A percentile compares a stretch with the other conserved stretches of the same genome.
These are phyloP conservation scores for Fusarium sulawesiense DNA, from an alignment of 2,329 filamentous ascomycete species.

Conservation along the genomic window DNA sequence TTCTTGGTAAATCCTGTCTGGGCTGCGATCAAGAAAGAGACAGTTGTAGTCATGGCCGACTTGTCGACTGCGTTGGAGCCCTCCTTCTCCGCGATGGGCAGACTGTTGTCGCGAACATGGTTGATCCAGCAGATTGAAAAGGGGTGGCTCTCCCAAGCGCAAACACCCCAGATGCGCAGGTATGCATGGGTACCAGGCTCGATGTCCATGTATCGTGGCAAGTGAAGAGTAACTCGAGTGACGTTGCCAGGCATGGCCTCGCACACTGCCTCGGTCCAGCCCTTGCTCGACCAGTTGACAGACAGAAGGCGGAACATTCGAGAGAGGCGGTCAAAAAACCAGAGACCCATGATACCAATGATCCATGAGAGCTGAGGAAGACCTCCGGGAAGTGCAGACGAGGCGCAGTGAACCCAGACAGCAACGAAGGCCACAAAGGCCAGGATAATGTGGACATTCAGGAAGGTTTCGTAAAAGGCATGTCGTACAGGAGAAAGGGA, in stretches of 20 bases:
- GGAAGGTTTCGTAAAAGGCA: conserved; percentile 97
- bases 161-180: conserved; percentile 74
- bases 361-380: conserved; percentile 81
- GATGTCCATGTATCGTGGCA: conserved; percentile 74
- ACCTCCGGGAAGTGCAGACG: conserved; percentile 71
- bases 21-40: conserved; percentile 88
- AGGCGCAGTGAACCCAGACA: conserved; percentile 81
- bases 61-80: conserved; percentile 54
- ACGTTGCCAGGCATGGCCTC: conserved; percentile 77
- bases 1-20: conserved; percentile 89
- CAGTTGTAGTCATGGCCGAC: conserved; percentile 61
- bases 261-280: conserved; percentile 72
- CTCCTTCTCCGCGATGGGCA: conserved; percentile 57
- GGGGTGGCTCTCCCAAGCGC: conserved; percentile 78
- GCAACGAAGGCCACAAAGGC: conserved; percentile 75
- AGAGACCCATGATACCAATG: conserved; percentile 78
- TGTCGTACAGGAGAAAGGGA: conserved; percentile 86
- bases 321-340: conserved; percentile 76
- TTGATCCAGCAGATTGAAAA: conserved; percentile 84
- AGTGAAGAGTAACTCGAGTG: conserved; percentile 75
- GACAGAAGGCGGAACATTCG: conserved; percentile 73
- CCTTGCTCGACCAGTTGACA: conserved; percentile 70
- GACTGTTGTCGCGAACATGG: conserved; percentile 57
- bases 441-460: conserved; percentile 84
- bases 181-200: conserved; percentile 80